Evolutionary conservation across 768 basidiomycete genomes (phyloP).

Genomic region (Suillus hirtellus): DNA sequence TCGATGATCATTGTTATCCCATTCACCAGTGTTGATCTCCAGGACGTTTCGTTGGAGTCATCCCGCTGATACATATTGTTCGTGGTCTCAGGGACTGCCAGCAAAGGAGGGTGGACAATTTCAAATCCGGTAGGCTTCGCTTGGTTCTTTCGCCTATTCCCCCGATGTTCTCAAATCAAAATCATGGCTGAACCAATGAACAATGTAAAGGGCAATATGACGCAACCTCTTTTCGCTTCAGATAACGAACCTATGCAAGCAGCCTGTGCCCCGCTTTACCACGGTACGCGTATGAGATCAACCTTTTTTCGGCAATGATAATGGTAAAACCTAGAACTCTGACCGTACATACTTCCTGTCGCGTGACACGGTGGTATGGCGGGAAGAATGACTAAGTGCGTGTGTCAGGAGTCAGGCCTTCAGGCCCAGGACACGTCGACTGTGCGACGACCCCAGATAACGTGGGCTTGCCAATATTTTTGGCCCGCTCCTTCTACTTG

Average conservation of each 20-base stretch:
- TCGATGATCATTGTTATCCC: not conserved
- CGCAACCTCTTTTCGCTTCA: not conserved
- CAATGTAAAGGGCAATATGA: not conserved
- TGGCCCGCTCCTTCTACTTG: no score
- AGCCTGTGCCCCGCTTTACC: not conserved
- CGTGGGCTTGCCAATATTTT: no score
- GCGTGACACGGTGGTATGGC: no score
- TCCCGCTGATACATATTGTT: not conserved
- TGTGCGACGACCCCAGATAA: no score
- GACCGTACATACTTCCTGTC: no score
- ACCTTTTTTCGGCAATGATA: not conserved
- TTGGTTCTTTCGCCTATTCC: no score
- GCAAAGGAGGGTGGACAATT: not conserved
- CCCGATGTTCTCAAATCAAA: not conserved
- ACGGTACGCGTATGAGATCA: not conserved
- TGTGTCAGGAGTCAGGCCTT: no score
- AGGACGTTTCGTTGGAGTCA: not conserved
- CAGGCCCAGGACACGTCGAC: no score
- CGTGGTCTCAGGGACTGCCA: not conserved
- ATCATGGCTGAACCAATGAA: not conserved
- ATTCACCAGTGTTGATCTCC: not conserved
- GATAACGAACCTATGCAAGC: not conserved
- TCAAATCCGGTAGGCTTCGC: not conserved
- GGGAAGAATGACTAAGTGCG: no score
- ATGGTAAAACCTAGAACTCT: no score